Evolutionary conservation across 768 basidiomycete species (phyloP).

Genomic region (Gloeopeniophorella convolvens): DNA sequence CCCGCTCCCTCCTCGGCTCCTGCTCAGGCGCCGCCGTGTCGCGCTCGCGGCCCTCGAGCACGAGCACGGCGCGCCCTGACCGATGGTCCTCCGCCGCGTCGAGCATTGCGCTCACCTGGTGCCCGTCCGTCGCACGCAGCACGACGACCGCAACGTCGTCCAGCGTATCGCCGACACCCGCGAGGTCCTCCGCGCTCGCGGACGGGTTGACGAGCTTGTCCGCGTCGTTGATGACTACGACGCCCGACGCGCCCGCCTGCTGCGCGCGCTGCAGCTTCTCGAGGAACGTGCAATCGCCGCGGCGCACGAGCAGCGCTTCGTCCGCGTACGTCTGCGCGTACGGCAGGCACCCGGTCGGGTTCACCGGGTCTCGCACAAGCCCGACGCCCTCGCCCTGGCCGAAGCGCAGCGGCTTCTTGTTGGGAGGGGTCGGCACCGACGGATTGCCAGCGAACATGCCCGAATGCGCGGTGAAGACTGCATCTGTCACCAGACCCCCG

Average conservation of each 20-base stretch:
- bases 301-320: conserved; percentile 53
- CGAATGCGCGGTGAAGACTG: conserved; percentile 52
- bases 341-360: conserved; percentile 53
- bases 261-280: conserved; percentile 72
- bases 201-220: conserved; percentile 61
- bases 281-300: conserved; percentile 86
- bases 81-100: conserved; percentile 41
- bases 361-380: conserved; percentile 45
- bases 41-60: conserved; percentile 32
- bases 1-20: conserved; percentile 20
- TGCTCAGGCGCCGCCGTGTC: conserved; percentile 20
- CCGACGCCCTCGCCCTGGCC: conserved; percentile 46
- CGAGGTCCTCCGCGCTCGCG: conserved; percentile 48
- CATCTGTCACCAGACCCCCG: conserved; percentile 36
- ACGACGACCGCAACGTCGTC: conserved; percentile 55
- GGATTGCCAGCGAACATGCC: conserved; percentile 69
- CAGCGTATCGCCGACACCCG: conserved; percentile 46
- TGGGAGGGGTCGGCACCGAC: conserved; percentile 25
- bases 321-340: conserved; percentile 44
- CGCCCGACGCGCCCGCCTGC: conserved; percentile 66
- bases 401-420: conserved; percentile 35
- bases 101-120: conserved; percentile 49
- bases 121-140: conserved; percentile 46
- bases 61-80: conserved; percentile 44
- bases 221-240: conserved; percentile 66